These are phyloP conservation scores for Globisporangium carolinianum DNA, from an alignment of 352 stramenopile species.

Conservation along the genomic window DNA sequence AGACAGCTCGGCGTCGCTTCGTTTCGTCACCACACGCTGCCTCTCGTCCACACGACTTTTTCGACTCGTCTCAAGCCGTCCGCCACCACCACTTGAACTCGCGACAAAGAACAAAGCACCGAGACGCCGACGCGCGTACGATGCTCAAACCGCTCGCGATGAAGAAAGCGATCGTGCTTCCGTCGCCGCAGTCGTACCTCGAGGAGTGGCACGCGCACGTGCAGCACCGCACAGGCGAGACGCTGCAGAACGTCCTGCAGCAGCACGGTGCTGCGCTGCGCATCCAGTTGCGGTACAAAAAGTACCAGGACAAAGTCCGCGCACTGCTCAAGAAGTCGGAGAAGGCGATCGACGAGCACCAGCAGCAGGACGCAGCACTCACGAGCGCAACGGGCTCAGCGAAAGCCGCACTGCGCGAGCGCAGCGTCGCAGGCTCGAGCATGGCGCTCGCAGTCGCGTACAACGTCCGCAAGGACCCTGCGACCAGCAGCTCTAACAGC, in stretches of 20 bases:
- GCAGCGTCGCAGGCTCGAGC: constrained; percentile 40
- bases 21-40: too few relatives aligned
- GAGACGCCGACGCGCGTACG: background rate
- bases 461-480: constrained; percentile 19
- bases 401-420: constrained; percentile 23
- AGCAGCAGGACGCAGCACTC: constrained; percentile 13
- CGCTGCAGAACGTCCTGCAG: constrained; percentile 19
- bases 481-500: background rate
- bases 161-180: constrained; percentile 34
- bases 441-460: constrained; percentile 53
- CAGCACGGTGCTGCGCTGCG: constrained; percentile 38
- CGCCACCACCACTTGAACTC: background rate
- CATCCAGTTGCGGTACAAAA: constrained; percentile 70
- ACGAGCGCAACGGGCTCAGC: constrained; percentile 13
- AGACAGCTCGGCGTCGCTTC: too few relatives aligned
- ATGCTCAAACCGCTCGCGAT: constrained; percentile 36
- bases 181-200: constrained; percentile 24
- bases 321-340: constrained; percentile 46
- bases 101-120: background rate
- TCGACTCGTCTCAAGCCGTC: background rate
- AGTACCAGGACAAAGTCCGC: constrained; percentile 64
- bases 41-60: background rate
- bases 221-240: constrained; percentile 17
- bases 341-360: constrained; percentile 24
- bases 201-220: constrained; percentile 34